phyloP scores from a whole-genome alignment of 1,284 basidiomycete species.

The Fomitopsis schrenkii region DNA sequence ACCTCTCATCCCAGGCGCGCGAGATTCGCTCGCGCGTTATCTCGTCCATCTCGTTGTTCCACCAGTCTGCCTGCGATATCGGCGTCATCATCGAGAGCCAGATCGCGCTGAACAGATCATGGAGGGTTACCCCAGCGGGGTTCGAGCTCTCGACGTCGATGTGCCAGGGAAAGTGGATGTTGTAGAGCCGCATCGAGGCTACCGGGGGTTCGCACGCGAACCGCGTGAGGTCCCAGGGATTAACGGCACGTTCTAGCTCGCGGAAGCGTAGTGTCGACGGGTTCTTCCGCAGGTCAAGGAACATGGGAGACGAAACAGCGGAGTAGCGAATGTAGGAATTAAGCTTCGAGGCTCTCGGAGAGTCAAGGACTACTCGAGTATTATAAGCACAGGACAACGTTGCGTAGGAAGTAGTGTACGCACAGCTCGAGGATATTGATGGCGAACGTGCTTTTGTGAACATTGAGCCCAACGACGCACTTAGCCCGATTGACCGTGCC shows the following conservation, averaged over 20 bases:
- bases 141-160: slow-evolving; percentile 43
- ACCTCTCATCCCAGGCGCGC: slow-evolving; percentile 21
- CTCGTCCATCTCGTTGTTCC: slow-evolving; percentile 28
- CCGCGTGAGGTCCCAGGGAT: slow-evolving; percentile 37
- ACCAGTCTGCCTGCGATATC: slow-evolving; percentile 26
- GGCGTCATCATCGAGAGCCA: slow-evolving; percentile 24
- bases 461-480: slow-evolving; percentile 18
- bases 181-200: slow-evolving; percentile 43
- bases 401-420: not conserved
- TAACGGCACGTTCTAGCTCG: slow-evolving; percentile 30
- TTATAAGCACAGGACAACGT: not conserved
- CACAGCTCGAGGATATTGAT: slow-evolving; percentile 19
- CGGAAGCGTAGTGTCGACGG: slow-evolving; percentile 37
- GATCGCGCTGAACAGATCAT: slow-evolving; percentile 44
- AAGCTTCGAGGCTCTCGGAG: slow-evolving; percentile 19
- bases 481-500: slow-evolving; percentile 19
- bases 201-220: slow-evolving; percentile 43
- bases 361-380: slow-evolving; percentile 1
- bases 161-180: slow-evolving; percentile 53
- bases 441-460: slow-evolving; percentile 18
- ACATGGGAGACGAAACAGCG: slow-evolving; percentile 23
- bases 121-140: slow-evolving; percentile 49
- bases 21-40: slow-evolving; percentile 20
- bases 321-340: slow-evolving; percentile 34
- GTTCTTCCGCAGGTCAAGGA: slow-evolving; percentile 33